Evolutionary conservation across 164 flowering plant genomes (phyloP).

Genomic region (Malania oleifera): DNA sequence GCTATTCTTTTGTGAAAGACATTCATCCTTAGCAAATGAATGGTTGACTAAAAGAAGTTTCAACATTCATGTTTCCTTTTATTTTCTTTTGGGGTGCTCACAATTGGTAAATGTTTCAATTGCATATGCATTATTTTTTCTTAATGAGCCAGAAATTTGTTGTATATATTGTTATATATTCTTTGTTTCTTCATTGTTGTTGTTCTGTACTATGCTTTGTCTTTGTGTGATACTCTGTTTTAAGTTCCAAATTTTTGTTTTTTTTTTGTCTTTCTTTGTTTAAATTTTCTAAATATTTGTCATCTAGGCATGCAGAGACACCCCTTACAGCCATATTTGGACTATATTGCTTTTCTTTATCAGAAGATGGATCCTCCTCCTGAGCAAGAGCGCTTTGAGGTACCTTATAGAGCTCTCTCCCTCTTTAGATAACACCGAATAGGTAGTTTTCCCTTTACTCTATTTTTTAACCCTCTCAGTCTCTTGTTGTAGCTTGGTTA

Average conservation of each 20-base stretch:
- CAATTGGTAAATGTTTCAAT: neutral
- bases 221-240: no score
- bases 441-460: neutral
- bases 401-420: slow-evolving; percentile 11
- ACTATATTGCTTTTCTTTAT: slow-evolving; percentile 80
- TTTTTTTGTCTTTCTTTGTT: neutral
- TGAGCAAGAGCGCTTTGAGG: slow-evolving; percentile 95
- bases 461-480: slow-evolving; percentile 15
- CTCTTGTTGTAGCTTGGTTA: slow-evolving; percentile 72
- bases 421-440: neutral
- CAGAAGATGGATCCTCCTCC: slow-evolving; percentile 92
- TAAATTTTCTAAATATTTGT: neutral
- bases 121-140: neutral
- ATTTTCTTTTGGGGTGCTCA: neutral
- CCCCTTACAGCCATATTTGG: slow-evolving; percentile 73
- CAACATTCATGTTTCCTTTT: neutral
- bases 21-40: no score
- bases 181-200: no score
- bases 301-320: slow-evolving; percentile 45
- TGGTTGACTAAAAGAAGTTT: neutral
- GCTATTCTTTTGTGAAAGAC: no score
- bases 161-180: no score
- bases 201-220: no score
- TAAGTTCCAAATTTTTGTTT: neutral
- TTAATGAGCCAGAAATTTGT: no score